Conservation (phyloP, 176 grass and related monocot genomes). For the Secale cereale region DNA sequence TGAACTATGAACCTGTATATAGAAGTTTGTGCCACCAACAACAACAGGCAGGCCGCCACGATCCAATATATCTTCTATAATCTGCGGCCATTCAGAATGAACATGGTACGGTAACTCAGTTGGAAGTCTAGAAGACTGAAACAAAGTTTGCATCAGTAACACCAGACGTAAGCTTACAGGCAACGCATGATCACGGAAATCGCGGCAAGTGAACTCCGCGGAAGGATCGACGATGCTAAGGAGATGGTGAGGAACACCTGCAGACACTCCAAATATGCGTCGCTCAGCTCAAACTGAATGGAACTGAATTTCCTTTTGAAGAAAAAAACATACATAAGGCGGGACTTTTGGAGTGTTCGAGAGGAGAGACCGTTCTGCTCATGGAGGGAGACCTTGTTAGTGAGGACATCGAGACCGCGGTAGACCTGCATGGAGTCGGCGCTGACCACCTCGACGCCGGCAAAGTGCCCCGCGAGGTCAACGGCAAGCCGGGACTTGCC, state of each 20-base stretch:
- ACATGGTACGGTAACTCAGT: neutral
- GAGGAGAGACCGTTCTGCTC: constrained; percentile 66
- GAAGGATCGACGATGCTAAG: constrained; percentile 73
- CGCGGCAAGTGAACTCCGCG: constrained; percentile 69
- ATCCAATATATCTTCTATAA: constrained; percentile 70
- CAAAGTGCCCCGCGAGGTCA: constrained; percentile 68
- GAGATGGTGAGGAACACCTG: constrained; percentile 85
- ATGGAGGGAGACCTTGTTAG: constrained; percentile 72
- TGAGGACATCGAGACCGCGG: constrained; percentile 73
- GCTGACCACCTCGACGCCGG: constrained; percentile 73
- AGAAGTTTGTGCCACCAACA: constrained; percentile 94
- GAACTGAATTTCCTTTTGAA: neutral
- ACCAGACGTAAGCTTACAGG: constrained; percentile 31
- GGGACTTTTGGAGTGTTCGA: neutral
- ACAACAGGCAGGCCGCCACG: constrained; percentile 74
- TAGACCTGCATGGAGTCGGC: constrained; percentile 99
- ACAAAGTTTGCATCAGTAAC: neutral
- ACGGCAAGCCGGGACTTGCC: constrained; percentile 87
- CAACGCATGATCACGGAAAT: constrained; percentile 65
- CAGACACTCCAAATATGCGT: neutral
- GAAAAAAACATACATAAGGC: neutral
- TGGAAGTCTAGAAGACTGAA: constrained; percentile 10
- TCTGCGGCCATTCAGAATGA: constrained; percentile 37
- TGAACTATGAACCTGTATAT: constrained; percentile 69
- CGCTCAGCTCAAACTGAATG: neutral